These are phyloP conservation scores for Malassezia obtusa DNA, from an alignment of 1,284 basidiomycete species.

Conservation along the genomic window DNA sequence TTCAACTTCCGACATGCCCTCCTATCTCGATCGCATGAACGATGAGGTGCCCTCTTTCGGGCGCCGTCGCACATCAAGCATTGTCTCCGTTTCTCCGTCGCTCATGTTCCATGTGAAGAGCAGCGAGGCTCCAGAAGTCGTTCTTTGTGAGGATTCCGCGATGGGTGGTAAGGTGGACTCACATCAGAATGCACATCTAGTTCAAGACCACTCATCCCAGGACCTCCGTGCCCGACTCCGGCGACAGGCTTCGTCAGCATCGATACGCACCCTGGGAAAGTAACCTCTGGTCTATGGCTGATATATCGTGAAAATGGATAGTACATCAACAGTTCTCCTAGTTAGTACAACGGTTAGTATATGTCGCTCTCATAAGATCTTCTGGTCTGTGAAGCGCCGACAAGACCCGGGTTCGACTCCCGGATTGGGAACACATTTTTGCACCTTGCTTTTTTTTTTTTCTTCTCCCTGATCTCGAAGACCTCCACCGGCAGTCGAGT, in stretches of 20 bases:
- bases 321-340: conserved; percentile 11
- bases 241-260: not conserved
- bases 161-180: not conserved
- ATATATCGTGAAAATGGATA: not conserved
- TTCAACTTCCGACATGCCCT: not conserved
- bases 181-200: no score
- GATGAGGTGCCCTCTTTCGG: not conserved
- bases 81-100: conserved; percentile 16
- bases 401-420: conserved; percentile 24
- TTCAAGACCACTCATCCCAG: no score
- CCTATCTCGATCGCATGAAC: conserved; percentile 5
- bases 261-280: not conserved
- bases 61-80: conserved; percentile 14
- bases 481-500: no score
- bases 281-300: not conserved
- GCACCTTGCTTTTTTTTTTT: not conserved
- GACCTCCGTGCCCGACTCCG: not conserved
- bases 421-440: conserved; percentile 21
- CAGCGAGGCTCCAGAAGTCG: not conserved
- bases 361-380: conserved; percentile 18
- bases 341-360: conserved; percentile 23
- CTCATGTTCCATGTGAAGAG: conserved; percentile 8
- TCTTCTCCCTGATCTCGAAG: no score
- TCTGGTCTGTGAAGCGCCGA: conserved; percentile 15
- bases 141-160: not conserved